Conservation (phyloP, 805 yeast species). For the Saturnispora sekii region DNA sequence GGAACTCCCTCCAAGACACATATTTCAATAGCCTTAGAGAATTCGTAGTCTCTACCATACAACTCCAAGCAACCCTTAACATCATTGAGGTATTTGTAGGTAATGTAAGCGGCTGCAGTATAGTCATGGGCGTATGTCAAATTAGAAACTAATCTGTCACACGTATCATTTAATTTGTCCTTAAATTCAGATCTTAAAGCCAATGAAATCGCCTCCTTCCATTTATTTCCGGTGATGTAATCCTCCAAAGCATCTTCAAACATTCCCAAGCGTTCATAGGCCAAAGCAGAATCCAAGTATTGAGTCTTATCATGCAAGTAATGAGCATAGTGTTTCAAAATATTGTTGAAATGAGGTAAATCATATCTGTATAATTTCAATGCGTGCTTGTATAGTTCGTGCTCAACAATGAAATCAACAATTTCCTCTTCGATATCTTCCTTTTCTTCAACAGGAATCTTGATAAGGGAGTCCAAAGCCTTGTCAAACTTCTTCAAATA, state of each 20-base stretch:
- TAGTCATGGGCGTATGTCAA: constrained; percentile 64
- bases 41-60: constrained; percentile 67
- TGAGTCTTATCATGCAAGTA: constrained; percentile 45
- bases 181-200: constrained; percentile 34
- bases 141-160: constrained; percentile 49
- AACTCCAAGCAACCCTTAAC: constrained; percentile 52
- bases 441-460: constrained; percentile 31
- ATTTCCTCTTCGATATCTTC: constrained; percentile 43
- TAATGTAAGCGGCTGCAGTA: constrained; percentile 72
- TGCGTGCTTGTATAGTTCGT: constrained; percentile 63
- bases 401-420: constrained; percentile 56
- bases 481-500: constrained; percentile 55
- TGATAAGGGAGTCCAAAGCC: constrained; percentile 59
- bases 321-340: constrained; percentile 56
- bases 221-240: constrained; percentile 59
- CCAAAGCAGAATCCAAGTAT: constrained; percentile 68
- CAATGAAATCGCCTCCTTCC: constrained; percentile 77
- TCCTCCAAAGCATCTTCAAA: constrained; percentile 56
- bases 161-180: constrained; percentile 32
- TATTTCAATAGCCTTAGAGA: constrained; percentile 65
- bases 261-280: constrained; percentile 59
- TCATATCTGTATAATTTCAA: constrained; percentile 53
- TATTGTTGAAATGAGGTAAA: constrained; percentile 38
- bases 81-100: constrained; percentile 50
- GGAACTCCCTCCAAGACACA: constrained; percentile 36